Conservation (phyloP, 768 basidiomycete species). For the Trametes coccinea region DNA sequence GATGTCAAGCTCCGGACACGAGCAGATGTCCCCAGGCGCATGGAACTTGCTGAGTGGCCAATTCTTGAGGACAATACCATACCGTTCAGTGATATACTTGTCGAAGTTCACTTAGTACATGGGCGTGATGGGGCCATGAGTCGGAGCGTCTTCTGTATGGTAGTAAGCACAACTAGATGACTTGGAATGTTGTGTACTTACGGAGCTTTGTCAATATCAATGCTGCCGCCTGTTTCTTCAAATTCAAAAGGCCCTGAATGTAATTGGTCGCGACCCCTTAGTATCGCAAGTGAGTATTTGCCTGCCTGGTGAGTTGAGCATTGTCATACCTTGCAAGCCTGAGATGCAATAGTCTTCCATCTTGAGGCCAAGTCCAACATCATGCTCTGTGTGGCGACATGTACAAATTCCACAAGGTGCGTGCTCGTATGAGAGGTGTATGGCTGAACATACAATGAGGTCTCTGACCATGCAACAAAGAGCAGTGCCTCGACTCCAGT, state of each 20-base stretch:
- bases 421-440: neutral
- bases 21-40: constrained; percentile 17
- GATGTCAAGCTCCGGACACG: constrained; percentile 18
- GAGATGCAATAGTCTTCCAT: neutral
- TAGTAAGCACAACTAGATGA: neutral
- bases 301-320: too few relatives aligned
- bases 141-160: neutral
- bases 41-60: constrained; percentile 26
- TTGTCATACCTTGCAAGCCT: neutral
- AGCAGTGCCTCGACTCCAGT: neutral
- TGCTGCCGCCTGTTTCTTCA: neutral
- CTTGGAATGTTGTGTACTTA: neutral
- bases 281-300: too few relatives aligned
- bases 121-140: neutral
- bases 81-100: constrained; percentile 17
- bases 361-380: neutral
- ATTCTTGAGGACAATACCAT: constrained; percentile 20
- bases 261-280: neutral
- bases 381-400: neutral
- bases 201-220: neutral
- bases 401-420: neutral
- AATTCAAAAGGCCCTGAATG: neutral
- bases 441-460: neutral
- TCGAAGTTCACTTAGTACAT: constrained; percentile 27
- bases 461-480: neutral